Percentiles rank a stretch among this genome's conserved stretches.
Evolutionary conservation across 2,329 filamentous ascomycete genomes (phyloP).

Genomic region (Fusarium fujikuroi): DNA sequence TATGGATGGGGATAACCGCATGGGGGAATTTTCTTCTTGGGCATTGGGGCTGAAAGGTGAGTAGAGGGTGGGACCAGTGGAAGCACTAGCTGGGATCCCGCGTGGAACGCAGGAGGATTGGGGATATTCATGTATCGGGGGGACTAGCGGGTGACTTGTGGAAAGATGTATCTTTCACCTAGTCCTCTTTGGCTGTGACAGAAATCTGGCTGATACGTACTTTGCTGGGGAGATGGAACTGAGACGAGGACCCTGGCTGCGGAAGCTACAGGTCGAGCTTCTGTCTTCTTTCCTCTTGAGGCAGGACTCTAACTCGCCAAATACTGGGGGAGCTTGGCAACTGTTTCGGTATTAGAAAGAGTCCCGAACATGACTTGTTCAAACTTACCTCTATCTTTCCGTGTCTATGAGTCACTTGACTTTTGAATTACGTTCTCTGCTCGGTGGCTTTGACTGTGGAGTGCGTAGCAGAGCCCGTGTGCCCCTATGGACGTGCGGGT

Average conservation of each 20-base stretch:
- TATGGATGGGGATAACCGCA: constrained; percentile 40
- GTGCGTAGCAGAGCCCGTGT: not conserved
- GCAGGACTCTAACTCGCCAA: constrained; percentile 27
- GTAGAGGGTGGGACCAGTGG: constrained; percentile 27
- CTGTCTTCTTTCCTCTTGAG: constrained; percentile 38
- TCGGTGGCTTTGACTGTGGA: constrained; percentile 9
- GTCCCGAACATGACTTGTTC: constrained; percentile 15
- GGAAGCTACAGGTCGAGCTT: constrained; percentile 38
- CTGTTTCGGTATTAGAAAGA: constrained; percentile 24
- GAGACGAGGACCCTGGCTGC: constrained; percentile 23
- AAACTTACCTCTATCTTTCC: not conserved
- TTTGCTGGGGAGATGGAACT: constrained; percentile 20
- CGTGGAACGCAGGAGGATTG: constrained; percentile 35
- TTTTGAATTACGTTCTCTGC: not conserved
- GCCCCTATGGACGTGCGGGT: constrained; percentile 1
- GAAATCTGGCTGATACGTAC: constrained; percentile 29
- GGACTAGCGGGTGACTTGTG: constrained; percentile 2
- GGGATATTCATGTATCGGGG: constrained; percentile 43
- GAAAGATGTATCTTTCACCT: constrained; percentile 1
- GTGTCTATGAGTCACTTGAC: constrained; percentile 25
- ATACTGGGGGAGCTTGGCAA: constrained; percentile 27
- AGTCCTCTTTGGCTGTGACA: constrained; percentile 8
- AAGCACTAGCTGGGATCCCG: constrained; percentile 33
- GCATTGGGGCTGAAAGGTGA: constrained; percentile 42
- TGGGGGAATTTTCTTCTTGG: constrained; percentile 37